These are phyloP conservation scores for Solanum hybrid DNA, from an alignment of 305 asterid genomes.

Conservation along the genomic window DNA sequence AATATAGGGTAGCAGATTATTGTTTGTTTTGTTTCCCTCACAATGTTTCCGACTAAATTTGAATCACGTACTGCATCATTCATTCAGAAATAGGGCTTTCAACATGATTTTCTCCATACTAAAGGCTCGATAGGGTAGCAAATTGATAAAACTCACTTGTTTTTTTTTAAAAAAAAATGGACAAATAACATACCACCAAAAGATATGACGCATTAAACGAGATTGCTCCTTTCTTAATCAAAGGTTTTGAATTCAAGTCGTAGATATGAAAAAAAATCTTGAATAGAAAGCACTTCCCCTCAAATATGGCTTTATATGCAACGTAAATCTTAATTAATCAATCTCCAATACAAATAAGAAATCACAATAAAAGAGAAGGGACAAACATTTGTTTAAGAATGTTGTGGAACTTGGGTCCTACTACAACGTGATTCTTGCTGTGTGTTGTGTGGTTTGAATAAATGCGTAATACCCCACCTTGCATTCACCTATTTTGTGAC, in stretches of 20 bases:
- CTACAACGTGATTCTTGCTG: not conserved
- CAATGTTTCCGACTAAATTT: no score
- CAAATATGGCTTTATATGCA: rapidly evolving
- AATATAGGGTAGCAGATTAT: not conserved
- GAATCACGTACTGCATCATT: no score
- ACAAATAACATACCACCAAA: not conserved
- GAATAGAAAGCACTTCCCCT: not conserved
- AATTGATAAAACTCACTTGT: not conserved
- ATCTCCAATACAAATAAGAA: no score
- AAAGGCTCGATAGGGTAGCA: not conserved
- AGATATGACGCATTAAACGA: no score
- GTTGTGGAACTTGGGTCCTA: not conserved
- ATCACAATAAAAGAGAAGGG: not conserved
- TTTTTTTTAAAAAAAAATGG: not conserved
- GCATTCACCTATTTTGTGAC: not conserved
- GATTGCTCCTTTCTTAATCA: not conserved
- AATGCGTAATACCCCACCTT: not conserved
- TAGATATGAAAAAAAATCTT: not conserved
- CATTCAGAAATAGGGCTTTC: no score
- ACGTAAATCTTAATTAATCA: rapidly evolving
- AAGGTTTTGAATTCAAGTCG: not conserved
- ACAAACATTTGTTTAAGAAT: not conserved
- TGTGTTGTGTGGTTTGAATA: not conserved
- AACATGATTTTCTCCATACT: no score
- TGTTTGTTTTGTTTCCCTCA: no score